A percentile compares a stretch with the other conserved stretches of the same genome.
Conservation (phyloP, 2,329 filamentous ascomycete species). For the Colletotrichum sp. region DNA sequence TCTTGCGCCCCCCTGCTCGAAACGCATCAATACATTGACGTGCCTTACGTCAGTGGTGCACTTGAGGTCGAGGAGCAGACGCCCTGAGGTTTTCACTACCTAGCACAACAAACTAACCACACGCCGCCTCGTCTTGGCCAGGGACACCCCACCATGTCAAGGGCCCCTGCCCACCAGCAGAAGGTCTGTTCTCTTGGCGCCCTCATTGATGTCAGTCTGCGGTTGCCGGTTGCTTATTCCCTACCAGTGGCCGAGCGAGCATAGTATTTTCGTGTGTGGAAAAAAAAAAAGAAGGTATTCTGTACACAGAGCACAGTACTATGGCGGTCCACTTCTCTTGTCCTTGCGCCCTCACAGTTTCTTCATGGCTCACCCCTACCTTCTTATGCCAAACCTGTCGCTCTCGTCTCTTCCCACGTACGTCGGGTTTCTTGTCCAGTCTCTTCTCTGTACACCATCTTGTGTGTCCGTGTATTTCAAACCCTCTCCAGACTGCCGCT, state of each 20-base stretch:
- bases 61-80: background rate
- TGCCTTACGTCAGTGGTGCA: constrained; percentile 23
- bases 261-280: background rate
- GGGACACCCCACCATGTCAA: background rate
- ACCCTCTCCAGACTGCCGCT: constrained; percentile 41
- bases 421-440: constrained; percentile 8
- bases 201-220: constrained; percentile 12
- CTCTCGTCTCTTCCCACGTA: constrained; percentile 18
- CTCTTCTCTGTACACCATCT: constrained; percentile 38
- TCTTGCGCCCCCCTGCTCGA: constrained; percentile 20
- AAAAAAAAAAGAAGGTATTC: background rate
- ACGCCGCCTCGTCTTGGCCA: background rate
- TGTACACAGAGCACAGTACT: background rate
- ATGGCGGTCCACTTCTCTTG: background rate
- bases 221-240: constrained; percentile 20
- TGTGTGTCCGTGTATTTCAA: constrained; percentile 31
- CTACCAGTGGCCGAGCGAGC: background rate
- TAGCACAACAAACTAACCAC: background rate
- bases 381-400: constrained; percentile 10
- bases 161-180: background rate
- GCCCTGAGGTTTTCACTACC: background rate
- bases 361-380: background rate
- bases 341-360: background rate
- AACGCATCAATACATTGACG: constrained; percentile 19
- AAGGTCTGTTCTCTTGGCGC: constrained; percentile 3